These are phyloP conservation scores for Dendrobium chrysotoxum DNA, from an alignment of 106 monocot species.

Conservation along the genomic window DNA sequence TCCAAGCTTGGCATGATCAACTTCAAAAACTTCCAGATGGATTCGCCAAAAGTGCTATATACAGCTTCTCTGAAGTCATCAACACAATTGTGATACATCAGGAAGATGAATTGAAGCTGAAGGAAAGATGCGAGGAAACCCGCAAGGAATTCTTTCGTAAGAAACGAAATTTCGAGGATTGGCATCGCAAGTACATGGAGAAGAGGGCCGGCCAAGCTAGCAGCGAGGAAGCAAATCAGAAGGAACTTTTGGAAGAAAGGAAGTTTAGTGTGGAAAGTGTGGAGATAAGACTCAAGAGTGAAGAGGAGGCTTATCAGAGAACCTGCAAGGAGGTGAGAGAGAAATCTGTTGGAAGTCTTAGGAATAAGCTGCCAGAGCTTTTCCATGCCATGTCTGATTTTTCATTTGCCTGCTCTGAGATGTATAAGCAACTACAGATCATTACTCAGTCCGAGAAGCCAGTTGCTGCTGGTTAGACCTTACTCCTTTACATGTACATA, in stretches of 20 bases:
- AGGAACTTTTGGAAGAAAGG: constrained; percentile 38
- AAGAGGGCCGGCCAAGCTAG: not conserved
- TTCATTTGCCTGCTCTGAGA: constrained; percentile 27
- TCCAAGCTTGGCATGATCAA: constrained; percentile 66
- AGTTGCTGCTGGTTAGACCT: not conserved
- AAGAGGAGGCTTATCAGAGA: constrained; percentile 30
- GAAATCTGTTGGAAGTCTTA: constrained; percentile 53
- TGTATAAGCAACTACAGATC: constrained; percentile 43
- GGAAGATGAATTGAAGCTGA: constrained; percentile 60
- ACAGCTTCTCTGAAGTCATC: constrained; percentile 57
- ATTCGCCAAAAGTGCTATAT: constrained; percentile 32
- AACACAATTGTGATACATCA: constrained; percentile 42
- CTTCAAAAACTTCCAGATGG: constrained; percentile 62
- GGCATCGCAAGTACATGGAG: constrained; percentile 35
- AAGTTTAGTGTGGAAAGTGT: constrained; percentile 33
- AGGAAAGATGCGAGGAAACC: constrained; percentile 47
- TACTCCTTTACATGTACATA: not conserved
- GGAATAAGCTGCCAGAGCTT: constrained; percentile 70
- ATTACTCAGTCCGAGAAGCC: constrained; percentile 13
- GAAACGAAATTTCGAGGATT: constrained; percentile 51
- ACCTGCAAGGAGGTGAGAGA: constrained; percentile 72
- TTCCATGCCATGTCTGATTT: constrained; percentile 67
- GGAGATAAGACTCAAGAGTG: constrained; percentile 38
- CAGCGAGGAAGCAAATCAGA: constrained; percentile 18
- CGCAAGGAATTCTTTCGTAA: constrained; percentile 38